These are phyloP conservation scores for Trichoderma erinaceum DNA, from an alignment of 495 filamentous ascomycete genomes.

Conservation along the genomic window DNA sequence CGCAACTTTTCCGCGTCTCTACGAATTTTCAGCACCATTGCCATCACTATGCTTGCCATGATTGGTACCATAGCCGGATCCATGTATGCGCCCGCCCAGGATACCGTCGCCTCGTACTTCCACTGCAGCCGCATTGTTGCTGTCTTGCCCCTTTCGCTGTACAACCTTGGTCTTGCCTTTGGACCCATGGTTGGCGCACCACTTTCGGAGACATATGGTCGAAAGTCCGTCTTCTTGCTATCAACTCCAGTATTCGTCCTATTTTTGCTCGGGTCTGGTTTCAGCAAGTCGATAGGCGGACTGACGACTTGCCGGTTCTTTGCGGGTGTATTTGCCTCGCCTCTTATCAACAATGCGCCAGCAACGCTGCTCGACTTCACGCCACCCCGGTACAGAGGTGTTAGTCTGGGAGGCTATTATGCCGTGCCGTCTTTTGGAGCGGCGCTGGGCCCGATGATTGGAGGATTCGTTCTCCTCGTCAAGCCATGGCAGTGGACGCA, in stretches of 20 bases:
- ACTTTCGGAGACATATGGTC: slow-evolving; percentile 51
- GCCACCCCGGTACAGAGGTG: slow-evolving; percentile 35
- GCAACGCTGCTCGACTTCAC: slow-evolving; percentile 52
- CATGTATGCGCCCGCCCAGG: slow-evolving; percentile 7
- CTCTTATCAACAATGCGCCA: slow-evolving; percentile 48
- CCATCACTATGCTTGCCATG: slow-evolving; percentile 11
- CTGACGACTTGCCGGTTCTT: slow-evolving; percentile 56
- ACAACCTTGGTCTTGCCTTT: slow-evolving; percentile 51
- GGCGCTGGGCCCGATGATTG: slow-evolving; percentile 54
- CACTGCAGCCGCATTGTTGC: slow-evolving; percentile 23
- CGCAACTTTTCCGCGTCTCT: neutral
- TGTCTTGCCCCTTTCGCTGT: slow-evolving; percentile 50
- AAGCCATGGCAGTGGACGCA: slow-evolving; percentile 60
- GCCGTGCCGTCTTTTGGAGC: slow-evolving; percentile 45
- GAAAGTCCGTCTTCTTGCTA: slow-evolving; percentile 47
- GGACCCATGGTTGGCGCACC: slow-evolving; percentile 56
- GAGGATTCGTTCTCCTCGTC: slow-evolving; percentile 52
- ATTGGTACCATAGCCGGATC: neutral
- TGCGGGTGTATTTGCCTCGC: slow-evolving; percentile 52
- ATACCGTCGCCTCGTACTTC: neutral
- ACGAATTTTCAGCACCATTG: neutral
- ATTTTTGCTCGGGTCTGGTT: slow-evolving; percentile 57
- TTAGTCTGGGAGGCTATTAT: slow-evolving; percentile 35
- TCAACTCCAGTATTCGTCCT: slow-evolving; percentile 48
- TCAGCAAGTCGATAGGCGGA: slow-evolving; percentile 49